Conservation (phyloP, 2,329 filamentous ascomycete species). For the Ophiostoma tasmaniense region DNA sequence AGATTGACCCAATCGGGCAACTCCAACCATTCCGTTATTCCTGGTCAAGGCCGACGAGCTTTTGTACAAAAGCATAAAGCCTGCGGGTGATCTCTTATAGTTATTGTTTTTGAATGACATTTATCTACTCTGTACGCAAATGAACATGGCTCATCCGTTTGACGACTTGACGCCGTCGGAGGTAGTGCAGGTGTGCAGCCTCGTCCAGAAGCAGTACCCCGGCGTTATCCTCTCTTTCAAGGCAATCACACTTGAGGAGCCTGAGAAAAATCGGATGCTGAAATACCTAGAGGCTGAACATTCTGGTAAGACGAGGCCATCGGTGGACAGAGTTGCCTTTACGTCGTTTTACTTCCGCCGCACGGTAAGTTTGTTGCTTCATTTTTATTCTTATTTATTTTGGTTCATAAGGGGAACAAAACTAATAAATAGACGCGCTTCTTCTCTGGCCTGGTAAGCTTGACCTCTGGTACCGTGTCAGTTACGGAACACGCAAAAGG, state of each 20-base stretch:
- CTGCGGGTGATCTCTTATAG: background rate
- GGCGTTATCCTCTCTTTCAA: slow-evolving; percentile 53
- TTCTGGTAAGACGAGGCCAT: slow-evolving; percentile 30
- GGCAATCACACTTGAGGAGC: slow-evolving; percentile 50
- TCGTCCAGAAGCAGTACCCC: slow-evolving; percentile 18
- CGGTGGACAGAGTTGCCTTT: slow-evolving; percentile 42
- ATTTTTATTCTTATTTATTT: background rate
- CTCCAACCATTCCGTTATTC: background rate
- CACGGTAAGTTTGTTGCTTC: too few species aligned
- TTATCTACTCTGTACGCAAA: background rate
- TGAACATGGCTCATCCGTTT: background rate
- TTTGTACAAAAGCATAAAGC: background rate
- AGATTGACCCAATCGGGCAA: background rate
- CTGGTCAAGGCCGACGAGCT: background rate
- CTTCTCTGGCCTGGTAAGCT: slow-evolving; percentile 37
- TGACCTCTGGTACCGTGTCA: slow-evolving; percentile 42
- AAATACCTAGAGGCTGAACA: slow-evolving; percentile 38
- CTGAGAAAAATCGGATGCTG: slow-evolving; percentile 43
- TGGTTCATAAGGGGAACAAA: too few species aligned
- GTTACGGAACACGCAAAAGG: slow-evolving; percentile 51
- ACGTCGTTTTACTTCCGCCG: slow-evolving; percentile 51
- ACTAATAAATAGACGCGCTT: slow-evolving; percentile 24
- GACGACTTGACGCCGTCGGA: background rate
- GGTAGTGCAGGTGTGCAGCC: background rate
- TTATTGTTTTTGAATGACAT: background rate